Evolutionary conservation across 2,329 filamentous ascomycete species (phyloP).

Genomic region (Verticillium zaregamsianum): DNA sequence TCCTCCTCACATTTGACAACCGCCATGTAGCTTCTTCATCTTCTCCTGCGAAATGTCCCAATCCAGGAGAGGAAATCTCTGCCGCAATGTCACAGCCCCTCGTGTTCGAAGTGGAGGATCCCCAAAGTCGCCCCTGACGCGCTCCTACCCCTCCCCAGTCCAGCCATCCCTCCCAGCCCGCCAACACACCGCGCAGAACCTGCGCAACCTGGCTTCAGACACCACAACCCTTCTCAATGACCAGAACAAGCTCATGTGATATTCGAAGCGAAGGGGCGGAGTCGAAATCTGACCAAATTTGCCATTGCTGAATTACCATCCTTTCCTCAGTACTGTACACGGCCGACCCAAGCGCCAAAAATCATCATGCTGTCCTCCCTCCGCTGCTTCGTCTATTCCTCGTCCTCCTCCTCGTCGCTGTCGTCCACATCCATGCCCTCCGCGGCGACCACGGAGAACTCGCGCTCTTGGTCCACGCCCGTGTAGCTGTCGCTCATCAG

Average conservation of each 20-base stretch:
- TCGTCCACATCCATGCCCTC: slow-evolving; percentile 96
- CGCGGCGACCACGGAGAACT: slow-evolving; percentile 77
- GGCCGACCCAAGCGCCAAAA: neutral
- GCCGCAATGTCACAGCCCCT: neutral
- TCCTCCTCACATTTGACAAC: neutral
- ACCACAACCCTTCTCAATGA: slow-evolving; percentile 21
- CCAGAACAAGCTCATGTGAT: slow-evolving; percentile 10
- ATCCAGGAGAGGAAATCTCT: neutral
- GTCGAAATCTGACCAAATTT: slow-evolving; percentile 10
- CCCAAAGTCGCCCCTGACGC: neutral
- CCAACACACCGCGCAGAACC: slow-evolving; percentile 21
- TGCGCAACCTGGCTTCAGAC: slow-evolving; percentile 24
- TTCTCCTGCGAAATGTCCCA: neutral
- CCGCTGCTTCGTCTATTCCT: slow-evolving; percentile 26
- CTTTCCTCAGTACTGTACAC: slow-evolving; percentile 11
- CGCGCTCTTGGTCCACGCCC: slow-evolving; percentile 92
- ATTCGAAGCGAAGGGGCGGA: slow-evolving; percentile 9
- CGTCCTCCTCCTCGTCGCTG: slow-evolving; percentile 74
- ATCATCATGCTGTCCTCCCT: neutral
- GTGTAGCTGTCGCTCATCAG: slow-evolving; percentile 97
- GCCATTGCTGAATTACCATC: neutral
- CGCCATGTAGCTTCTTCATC: neutral
- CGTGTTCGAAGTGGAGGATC: neutral
- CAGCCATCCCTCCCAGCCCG: slow-evolving; percentile 18
- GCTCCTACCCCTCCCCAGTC: neutral